These are phyloP conservation scores for Aspergillus affinis DNA, from an alignment of 495 filamentous ascomycete genomes.

Conservation along the genomic window DNA sequence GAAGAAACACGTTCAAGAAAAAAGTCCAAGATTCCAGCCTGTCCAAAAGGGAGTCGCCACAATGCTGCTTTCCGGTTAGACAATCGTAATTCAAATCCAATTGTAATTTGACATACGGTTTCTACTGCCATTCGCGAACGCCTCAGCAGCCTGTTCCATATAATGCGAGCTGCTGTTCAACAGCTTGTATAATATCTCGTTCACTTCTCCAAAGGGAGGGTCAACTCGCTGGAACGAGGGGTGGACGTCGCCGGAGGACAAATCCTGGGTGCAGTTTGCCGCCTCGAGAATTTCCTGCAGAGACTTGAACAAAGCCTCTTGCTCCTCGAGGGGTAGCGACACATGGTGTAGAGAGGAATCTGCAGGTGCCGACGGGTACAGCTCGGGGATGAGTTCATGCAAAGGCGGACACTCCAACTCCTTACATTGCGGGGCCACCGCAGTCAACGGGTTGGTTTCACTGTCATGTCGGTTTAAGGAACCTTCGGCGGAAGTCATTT, in stretches of 20 bases:
- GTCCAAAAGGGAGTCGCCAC: constrained; percentile 65
- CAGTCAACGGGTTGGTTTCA: not conserved
- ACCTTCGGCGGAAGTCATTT: not conserved
- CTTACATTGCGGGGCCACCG: not conserved
- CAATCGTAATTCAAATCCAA: constrained; percentile 6
- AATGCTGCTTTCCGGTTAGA: constrained; percentile 41
- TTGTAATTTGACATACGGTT: constrained; percentile 53
- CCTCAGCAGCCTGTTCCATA: constrained; percentile 54
- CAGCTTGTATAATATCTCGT: constrained; percentile 31
- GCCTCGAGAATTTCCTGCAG: constrained; percentile 27
- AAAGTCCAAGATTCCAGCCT: constrained; percentile 66
- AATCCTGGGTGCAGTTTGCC: constrained; percentile 18
- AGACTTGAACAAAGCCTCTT: constrained; percentile 31
- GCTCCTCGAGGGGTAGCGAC: constrained; percentile 18
- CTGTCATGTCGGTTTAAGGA: not conserved
- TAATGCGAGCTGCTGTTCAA: constrained; percentile 40
- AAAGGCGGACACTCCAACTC: constrained; percentile 1
- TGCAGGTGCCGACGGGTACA: not conserved
- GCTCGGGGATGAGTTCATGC: not conserved
- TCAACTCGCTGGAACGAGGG: constrained; percentile 30
- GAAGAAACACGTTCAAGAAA: constrained; percentile 57
- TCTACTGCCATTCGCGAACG: constrained; percentile 65
- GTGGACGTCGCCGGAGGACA: constrained; percentile 26
- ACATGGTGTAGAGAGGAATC: not conserved
- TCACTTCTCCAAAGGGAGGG: constrained; percentile 27